A percentile compares a stretch with the other conserved stretches of the same genome.
Conservation (phyloP, 495 filamentous ascomycete genomes). For the Penicillium roqueforti region DNA sequence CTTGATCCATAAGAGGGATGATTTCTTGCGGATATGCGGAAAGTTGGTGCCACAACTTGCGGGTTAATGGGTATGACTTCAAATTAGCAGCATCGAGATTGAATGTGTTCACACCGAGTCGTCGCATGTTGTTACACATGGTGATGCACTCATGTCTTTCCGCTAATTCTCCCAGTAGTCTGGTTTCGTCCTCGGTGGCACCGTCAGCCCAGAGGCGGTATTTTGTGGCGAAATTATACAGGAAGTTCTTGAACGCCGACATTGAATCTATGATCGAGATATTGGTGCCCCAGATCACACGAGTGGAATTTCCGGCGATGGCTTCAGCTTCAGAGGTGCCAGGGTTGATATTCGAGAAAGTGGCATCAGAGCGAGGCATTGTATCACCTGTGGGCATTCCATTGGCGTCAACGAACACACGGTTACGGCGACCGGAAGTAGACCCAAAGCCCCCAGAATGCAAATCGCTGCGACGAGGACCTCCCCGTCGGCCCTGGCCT, state of each 20-base stretch:
- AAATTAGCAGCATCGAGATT: conserved; percentile 88
- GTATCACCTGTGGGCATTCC: conserved; percentile 62
- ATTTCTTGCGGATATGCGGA: conserved; percentile 93
- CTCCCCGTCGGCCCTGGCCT: conserved; percentile 41
- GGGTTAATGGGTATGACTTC: conserved; percentile 85
- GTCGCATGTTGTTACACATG: conserved; percentile 84
- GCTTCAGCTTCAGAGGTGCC: conserved; percentile 88
- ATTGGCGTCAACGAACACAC: conserved; percentile 77
- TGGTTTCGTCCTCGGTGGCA: conserved; percentile 69
- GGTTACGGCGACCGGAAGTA: conserved; percentile 58
- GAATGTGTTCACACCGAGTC: conserved; percentile 73
- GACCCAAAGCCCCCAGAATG: conserved; percentile 70
- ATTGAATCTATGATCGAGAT: conserved; percentile 89
- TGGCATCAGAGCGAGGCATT: conserved; percentile 65
- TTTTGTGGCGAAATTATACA: conserved; percentile 83
- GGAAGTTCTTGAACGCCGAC: conserved; percentile 81
- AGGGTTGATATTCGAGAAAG: conserved; percentile 83
- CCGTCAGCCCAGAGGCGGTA: conserved; percentile 90
- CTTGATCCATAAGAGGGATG: conserved; percentile 92
- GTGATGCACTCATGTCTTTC: conserved; percentile 75
- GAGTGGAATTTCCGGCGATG: conserved; percentile 71
- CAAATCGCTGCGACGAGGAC: conserved; percentile 72
- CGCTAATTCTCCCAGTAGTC: conserved; percentile 52
- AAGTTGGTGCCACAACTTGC: conserved; percentile 92
- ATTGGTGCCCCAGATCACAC: conserved; percentile 96